Conservation (phyloP, 805 yeast genomes). For the Starmerella tilneyi region DNA sequence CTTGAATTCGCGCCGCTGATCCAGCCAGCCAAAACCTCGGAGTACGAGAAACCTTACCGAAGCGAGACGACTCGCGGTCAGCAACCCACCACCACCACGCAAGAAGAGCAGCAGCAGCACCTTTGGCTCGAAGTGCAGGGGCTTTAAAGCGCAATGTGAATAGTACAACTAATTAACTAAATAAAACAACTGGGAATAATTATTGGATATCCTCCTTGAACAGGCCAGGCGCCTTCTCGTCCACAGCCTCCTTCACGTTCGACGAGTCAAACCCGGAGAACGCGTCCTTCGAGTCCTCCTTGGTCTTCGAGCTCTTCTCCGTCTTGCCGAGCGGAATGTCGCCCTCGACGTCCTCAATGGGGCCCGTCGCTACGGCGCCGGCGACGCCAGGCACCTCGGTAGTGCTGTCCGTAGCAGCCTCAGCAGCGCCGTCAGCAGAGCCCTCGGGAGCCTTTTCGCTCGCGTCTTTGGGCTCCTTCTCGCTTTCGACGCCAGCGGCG, state of each 20-base stretch:
- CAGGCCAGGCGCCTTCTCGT: slow-evolving; percentile 21
- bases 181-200: slow-evolving; percentile 1
- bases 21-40: too few species aligned
- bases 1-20: too few species aligned
- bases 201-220: slow-evolving; percentile 25
- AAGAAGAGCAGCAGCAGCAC: too few species aligned
- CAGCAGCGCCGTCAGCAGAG: slow-evolving; percentile 16
- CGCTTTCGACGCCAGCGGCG: slow-evolving; percentile 5
- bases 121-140: too few species aligned
- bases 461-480: slow-evolving; percentile 5
- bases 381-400: slow-evolving; percentile 10
- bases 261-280: slow-evolving; percentile 27
- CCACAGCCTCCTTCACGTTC: slow-evolving; percentile 21
- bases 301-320: slow-evolving; percentile 1
- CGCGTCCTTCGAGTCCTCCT: slow-evolving; percentile 12
- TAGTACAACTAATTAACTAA: slow-evolving; percentile 3
- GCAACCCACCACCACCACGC: too few species aligned
- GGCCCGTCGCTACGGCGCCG: slow-evolving; percentile 14
- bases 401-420: slow-evolving; percentile 10
- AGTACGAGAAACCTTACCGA: too few species aligned
- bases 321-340: slow-evolving; percentile 14
- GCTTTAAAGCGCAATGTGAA: neutral
- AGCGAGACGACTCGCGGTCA: too few species aligned
- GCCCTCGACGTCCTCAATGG: slow-evolving; percentile 9
- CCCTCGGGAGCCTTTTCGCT: too few species aligned